Evolutionary conservation across 2,329 filamentous ascomycete genomes (phyloP).

Genomic region (Microsporum audouinii): DNA sequence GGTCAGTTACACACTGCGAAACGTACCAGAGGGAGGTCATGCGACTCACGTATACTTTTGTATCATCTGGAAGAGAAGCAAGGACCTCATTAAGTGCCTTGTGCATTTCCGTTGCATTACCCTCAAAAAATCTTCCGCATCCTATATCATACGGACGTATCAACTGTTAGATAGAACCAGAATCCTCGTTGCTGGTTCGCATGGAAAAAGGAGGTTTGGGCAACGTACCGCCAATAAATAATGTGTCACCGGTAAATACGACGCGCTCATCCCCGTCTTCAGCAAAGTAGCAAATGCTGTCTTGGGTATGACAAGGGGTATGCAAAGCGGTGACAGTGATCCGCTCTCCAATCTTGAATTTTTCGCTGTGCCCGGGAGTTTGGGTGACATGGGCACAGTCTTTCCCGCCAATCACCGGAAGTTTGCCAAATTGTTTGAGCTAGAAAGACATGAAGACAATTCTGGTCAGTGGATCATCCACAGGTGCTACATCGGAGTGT

Average conservation of each 20-base stretch:
- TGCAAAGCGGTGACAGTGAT: conserved; percentile 81
- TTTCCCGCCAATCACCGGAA: conserved; percentile 66
- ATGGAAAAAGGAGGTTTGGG: background rate
- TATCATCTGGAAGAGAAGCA: conserved; percentile 72
- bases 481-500: background rate
- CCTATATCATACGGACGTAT: conserved; percentile 40
- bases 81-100: conserved; percentile 79
- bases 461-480: conserved; percentile 5
- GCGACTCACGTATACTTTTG: conserved; percentile 66
- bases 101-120: conserved; percentile 81
- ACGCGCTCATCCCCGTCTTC: conserved; percentile 62
- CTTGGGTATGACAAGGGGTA: conserved; percentile 95
- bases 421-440: conserved; percentile 48
- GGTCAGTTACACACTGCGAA: background rate
- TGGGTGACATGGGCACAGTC: conserved; percentile 70
- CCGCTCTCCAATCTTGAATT: conserved; percentile 66
- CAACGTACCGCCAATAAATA: conserved; percentile 73
- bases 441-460: conserved; percentile 19
- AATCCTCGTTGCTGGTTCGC: background rate
- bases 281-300: conserved; percentile 92
- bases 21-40: background rate
- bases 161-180: background rate
- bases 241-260: conserved; percentile 91
- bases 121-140: conserved; percentile 94
- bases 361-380: conserved; percentile 63